Base-by-base conservation (phyloP, 1,284 basidiomycete genomes). In the Heterobasidion irregulare region DNA sequence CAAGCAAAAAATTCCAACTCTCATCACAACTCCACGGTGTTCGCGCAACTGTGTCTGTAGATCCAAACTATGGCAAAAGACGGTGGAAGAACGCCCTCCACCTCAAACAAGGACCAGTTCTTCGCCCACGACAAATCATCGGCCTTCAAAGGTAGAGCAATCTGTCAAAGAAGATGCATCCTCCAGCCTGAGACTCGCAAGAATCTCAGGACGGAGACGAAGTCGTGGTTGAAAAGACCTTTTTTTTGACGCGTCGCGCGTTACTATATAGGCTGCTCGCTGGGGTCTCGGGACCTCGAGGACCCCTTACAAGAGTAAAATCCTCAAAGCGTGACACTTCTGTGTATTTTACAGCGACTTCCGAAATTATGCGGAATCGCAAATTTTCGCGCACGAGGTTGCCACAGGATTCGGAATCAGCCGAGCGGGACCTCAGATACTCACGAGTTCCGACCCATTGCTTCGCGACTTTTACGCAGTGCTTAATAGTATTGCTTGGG, bases 41-140 rank as follows among this genome's bases (percentile, higher is more conserved):
- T 5, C 26, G 26, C 4, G 26, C 26, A 26, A 26, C 6, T 6
- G 26, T 26, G 6, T 26, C 26, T 61, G 59, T 61, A 19, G 44
- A 57, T 56, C 59, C 59, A 59, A 53, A 61, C 60, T 61, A 61
- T 61, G 60, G 59, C 60, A 53, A 32, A 50, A 51, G 56, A 55
- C 56, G 58, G 57, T 61, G 36, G 38, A 5, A 36, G 51, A 15
- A 44, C 58, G 50, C 19, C 56, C 53, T 55, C 60, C 47, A 57
- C 61, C 60, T 62, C 61, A 62, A 62, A 62, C 61, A 49, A 59
- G 61, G 61, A 59, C 59, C 19, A 32, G 6, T 57, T 43, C 16
- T 38, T 61, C 57, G 61, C 36, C 57, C 59, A 57, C 38, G 26
- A 54, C 48, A 13, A 26, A 26, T 26, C 26, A 34, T 32, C 46